Percentiles rank a stretch among this genome's conserved stretches.
These are phyloP conservation scores for Aspergillus incahuasiensis DNA, from an alignment of 495 filamentous ascomycete species.

Conservation along the genomic window DNA sequence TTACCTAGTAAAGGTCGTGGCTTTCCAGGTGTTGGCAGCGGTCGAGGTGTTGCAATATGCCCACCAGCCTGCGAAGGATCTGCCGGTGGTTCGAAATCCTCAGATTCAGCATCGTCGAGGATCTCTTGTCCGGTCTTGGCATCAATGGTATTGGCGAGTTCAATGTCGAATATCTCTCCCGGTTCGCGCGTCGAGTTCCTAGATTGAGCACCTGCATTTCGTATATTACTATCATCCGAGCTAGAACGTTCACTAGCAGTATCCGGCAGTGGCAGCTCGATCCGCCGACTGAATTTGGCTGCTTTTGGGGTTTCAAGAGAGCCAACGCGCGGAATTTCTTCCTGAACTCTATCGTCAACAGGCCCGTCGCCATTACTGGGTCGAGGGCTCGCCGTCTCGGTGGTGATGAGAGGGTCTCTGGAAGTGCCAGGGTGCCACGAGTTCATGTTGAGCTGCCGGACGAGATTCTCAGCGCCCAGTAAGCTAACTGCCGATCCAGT, in stretches of 20 bases:
- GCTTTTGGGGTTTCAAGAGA: conserved; percentile 31
- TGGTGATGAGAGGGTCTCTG: conserved; percentile 28
- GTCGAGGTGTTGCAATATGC: conserved; percentile 3
- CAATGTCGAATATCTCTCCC: conserved; percentile 25
- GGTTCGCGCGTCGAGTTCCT: conserved; percentile 4
- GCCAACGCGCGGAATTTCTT: conserved; percentile 3
- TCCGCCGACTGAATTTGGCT: conserved; percentile 28
- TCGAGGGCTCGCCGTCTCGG: conserved; percentile 31
- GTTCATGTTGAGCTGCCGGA: conserved; percentile 64
- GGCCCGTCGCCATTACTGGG: conserved; percentile 18
- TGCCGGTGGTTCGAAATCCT: conserved; percentile 17
- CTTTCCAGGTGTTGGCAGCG: conserved; percentile 26
- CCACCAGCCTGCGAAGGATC: conserved; percentile 8
- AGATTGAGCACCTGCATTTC: not conserved
- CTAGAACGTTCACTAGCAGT: conserved; percentile 43
- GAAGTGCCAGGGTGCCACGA: conserved; percentile 41
- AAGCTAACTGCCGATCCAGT: conserved; percentile 52
- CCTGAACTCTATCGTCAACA: conserved; percentile 7
- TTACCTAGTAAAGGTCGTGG: conserved; percentile 41
- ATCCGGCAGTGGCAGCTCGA: conserved; percentile 38
- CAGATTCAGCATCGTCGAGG: conserved; percentile 19
- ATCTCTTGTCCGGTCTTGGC: conserved; percentile 38
- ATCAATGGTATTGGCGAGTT: conserved; percentile 41
- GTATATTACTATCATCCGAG: conserved; percentile 18
- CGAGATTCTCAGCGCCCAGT: conserved; percentile 62